Conservation (phyloP, 1,284 basidiomycete species). For the Rugosomyces carneus region DNA sequence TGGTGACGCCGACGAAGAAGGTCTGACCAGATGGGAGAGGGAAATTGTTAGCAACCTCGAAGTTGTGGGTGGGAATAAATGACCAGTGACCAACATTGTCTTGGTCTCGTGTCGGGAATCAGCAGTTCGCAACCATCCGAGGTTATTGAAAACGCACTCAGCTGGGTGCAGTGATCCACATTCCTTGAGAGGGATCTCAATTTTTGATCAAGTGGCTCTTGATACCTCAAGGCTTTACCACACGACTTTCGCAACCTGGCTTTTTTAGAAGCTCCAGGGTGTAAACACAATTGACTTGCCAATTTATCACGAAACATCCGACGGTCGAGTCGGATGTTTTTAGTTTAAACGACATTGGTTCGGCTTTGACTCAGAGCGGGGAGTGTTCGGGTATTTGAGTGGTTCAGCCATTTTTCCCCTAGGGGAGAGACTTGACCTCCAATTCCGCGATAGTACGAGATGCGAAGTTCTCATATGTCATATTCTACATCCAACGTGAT, state of each 20-base stretch:
- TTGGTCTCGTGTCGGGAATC: slow-evolving; percentile 2
- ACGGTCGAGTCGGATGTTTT: neutral
- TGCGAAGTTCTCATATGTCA: slow-evolving; percentile 1
- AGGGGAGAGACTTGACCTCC: too few relatives aligned
- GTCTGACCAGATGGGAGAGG: slow-evolving; percentile 67
- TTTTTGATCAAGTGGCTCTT: neutral
- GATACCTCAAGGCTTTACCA: neutral
- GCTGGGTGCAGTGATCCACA: neutral
- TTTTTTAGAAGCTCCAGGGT: neutral
- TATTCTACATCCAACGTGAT: neutral
- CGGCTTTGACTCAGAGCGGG: neutral
- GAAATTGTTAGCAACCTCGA: slow-evolving; percentile 60
- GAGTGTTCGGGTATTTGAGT: slow-evolving; percentile 11
- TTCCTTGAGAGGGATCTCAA: neutral
- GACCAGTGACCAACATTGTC: neutral
- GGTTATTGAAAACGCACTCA: neutral
- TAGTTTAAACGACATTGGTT: neutral
- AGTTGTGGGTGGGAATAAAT: slow-evolving; percentile 35
- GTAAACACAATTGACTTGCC: neutral
- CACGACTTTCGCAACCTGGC: neutral
- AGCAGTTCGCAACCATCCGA: slow-evolving; percentile 1
- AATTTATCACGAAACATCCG: neutral
- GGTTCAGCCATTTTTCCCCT: slow-evolving; percentile 2
- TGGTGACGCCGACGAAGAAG: slow-evolving; percentile 52
- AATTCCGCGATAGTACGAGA: neutral